Evolutionary conservation across 2,329 filamentous ascomycete genomes (phyloP).

Genomic region (Verticillium dahliae): DNA sequence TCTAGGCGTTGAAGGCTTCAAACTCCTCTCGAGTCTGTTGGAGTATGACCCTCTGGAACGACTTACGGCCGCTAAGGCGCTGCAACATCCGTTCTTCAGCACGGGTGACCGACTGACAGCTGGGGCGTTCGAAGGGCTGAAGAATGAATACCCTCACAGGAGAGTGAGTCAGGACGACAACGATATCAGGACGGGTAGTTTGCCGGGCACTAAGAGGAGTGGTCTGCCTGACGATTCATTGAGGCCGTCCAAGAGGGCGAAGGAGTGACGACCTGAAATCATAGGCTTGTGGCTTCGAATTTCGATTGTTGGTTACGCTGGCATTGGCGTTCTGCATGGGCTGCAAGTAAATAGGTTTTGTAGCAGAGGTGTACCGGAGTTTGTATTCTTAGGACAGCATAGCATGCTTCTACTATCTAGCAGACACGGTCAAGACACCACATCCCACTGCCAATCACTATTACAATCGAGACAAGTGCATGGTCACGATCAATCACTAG

Average conservation of each 20-base stretch:
- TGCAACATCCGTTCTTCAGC: constrained; percentile 87
- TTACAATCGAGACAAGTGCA: no score
- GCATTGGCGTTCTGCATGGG: background rate
- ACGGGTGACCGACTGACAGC: constrained; percentile 65
- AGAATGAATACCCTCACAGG: constrained; percentile 81
- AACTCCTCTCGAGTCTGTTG: constrained; percentile 72
- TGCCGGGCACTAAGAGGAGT: constrained; percentile 86
- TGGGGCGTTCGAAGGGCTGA: constrained; percentile 88
- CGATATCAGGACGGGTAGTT: constrained; percentile 82
- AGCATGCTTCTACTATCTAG: no score
- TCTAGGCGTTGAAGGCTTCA: constrained; percentile 71
- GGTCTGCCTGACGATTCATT: constrained; percentile 76
- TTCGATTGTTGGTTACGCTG: background rate
- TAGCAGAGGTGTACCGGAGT: no score
- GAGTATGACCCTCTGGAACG: constrained; percentile 91
- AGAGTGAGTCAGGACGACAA: constrained; percentile 93
- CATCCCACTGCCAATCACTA: no score
- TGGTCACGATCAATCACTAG: no score
- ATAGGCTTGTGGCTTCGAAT: background rate
- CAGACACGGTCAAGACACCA: no score
- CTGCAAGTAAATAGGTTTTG: no score
- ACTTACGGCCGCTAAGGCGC: constrained; percentile 77
- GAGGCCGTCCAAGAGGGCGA: constrained; percentile 56
- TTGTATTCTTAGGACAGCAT: no score
- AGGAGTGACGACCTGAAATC: constrained; percentile 33